Evolutionary conservation across 192 early-diverging fungal species (phyloP).

Genomic region (Entomortierella parvispora): DNA sequence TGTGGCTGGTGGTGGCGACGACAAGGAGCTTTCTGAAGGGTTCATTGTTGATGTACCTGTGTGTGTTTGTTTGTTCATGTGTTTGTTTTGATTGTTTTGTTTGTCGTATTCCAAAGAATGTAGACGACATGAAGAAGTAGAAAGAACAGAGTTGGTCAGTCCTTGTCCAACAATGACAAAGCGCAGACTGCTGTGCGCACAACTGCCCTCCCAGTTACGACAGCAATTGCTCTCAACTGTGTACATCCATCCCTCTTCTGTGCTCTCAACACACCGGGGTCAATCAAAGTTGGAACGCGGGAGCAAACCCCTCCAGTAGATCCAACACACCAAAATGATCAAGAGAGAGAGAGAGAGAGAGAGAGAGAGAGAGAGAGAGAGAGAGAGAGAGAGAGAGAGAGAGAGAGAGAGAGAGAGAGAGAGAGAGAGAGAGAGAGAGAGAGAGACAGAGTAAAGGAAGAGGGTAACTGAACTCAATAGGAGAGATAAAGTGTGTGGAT

Average conservation of each 20-base stretch:
- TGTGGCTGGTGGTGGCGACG: neutral
- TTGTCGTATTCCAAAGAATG: too few species aligned
- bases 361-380: neutral
- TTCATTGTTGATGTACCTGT: neutral
- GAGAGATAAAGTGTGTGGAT: neutral
- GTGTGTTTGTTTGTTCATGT: neutral
- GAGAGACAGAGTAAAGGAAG: neutral
- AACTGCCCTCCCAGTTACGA: too few species aligned
- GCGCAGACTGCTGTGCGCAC: too few species aligned
- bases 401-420: neutral
- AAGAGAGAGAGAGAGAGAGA: neutral
- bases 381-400: neutral
- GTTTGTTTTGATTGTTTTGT: too few species aligned
- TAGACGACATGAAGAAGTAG: too few species aligned
- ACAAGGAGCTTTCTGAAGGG: conserved; percentile 1
- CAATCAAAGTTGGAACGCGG: too few species aligned
- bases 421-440: neutral
- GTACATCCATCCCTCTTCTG: too few species aligned
- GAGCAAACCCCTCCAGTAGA: too few species aligned
- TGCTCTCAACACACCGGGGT: too few species aligned
- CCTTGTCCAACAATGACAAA: too few species aligned
- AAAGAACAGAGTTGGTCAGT: too few species aligned
- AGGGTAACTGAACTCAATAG: neutral
- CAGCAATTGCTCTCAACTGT: too few species aligned
- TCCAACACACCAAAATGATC: neutral